Evolutionary conservation across 1,139 yeast species (phyloP), one percentile per base, ranked within the genome.

Genomic region (Candida albicans): DNA sequence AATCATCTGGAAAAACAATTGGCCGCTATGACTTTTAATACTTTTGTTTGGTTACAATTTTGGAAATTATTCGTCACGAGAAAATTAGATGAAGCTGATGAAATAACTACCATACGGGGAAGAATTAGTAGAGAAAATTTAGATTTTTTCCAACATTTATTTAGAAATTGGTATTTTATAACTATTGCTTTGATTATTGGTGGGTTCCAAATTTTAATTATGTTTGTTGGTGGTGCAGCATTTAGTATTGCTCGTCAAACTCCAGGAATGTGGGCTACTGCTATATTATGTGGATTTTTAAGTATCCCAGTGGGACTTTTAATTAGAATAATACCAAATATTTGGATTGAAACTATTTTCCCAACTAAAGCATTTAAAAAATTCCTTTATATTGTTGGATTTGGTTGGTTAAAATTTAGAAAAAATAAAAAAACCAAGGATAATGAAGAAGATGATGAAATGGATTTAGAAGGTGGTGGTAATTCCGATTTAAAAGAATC

Each of bases 181-280:
- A 69, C 62, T 6, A 90, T 93, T 55, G 81, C 87, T 11, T 52
- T 65, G 2, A 73, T 93, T 41, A 91, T 95, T 64, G 91, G 84
- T 34, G 91, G 85, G 10, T 80, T 83, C 62, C 99, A 95, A 67
- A 71, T 91, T 7, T 65, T 93, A 47, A 91, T 95, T 56, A 91
- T 95, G 98, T 87, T 82, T 67, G 93, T 89, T 51, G 99, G 99
- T 43, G 99, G 99, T 46, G 88, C 95, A 39, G 96, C 99, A 0
- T 95, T 95, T 64, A 81, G 90, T 14, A 76, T 91, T 52, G 81
- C 79, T 2, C 76, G 84, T 51, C 95, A 87, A 64, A 83, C 95
- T 1, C 85, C 87, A 5, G 81, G 80, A 2, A 82, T 83, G 85
- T 95, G 99, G 99, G 95, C 81, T 0, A 82, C 90, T 2, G 96